Percentiles rank a stretch among this genome's conserved stretches.
Conservation (phyloP, 2,329 filamentous ascomycete species). For the Alternaria arborescens region DNA sequence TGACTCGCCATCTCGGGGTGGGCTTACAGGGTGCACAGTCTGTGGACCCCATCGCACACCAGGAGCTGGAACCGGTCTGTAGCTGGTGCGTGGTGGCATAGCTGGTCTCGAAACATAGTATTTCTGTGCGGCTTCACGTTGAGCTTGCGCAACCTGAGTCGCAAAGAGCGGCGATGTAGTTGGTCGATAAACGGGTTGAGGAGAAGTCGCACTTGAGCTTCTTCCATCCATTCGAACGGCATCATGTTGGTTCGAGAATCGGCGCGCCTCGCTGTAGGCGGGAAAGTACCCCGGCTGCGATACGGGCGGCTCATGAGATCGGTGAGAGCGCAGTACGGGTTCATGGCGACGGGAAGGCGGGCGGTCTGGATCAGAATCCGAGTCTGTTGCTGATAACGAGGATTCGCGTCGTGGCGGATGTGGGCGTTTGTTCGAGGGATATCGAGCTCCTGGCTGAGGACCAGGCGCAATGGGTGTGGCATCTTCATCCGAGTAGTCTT, state of each 20-base stretch:
- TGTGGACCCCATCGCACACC: slow-evolving; percentile 36
- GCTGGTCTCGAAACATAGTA: slow-evolving; percentile 43
- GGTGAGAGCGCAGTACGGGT: slow-evolving; percentile 50
- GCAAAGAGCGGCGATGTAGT: slow-evolving; percentile 58
- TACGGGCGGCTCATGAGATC: slow-evolving; percentile 54
- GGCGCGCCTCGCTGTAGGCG: slow-evolving; percentile 39
- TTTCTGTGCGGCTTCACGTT: slow-evolving; percentile 35
- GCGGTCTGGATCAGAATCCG: slow-evolving; percentile 40
- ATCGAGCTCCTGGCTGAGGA: slow-evolving; percentile 32
- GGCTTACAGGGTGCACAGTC: slow-evolving; percentile 23
- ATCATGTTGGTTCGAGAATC: slow-evolving; percentile 38
- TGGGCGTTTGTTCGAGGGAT: slow-evolving; percentile 43
- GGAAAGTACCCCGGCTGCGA: slow-evolving; percentile 52
- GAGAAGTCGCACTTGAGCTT: slow-evolving; percentile 28
- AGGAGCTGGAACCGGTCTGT: slow-evolving; percentile 31
- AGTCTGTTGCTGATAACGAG: slow-evolving; percentile 45
- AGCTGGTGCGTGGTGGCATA: slow-evolving; percentile 37
- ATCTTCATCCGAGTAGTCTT: slow-evolving; percentile 42
- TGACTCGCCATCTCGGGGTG: slow-evolving; percentile 33
- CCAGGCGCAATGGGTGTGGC: slow-evolving; percentile 38
- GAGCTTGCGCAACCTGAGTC: slow-evolving; percentile 54
- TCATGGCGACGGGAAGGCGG: slow-evolving; percentile 36
- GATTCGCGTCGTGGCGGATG: slow-evolving; percentile 44
- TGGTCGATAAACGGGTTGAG: slow-evolving; percentile 53
- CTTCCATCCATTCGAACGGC: slow-evolving; percentile 25